These are phyloP conservation scores for Bjerkandera adusta DNA, from an alignment of 1,284 basidiomycete genomes.

Conservation along the genomic window DNA sequence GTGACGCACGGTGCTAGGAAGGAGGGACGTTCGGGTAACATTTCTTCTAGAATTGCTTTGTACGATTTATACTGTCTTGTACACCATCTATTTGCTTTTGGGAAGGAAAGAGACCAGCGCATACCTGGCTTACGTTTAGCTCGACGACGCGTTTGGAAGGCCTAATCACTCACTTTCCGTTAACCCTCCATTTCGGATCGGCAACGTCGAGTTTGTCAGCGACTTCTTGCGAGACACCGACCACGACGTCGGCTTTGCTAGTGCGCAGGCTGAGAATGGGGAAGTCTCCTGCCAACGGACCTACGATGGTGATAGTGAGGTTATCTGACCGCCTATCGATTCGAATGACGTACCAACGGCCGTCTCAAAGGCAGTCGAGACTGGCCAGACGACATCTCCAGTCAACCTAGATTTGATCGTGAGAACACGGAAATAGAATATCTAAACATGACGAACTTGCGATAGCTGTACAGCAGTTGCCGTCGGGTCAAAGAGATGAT, in stretches of 20 bases:
- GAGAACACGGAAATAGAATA: too few species aligned
- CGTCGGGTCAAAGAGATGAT: neutral
- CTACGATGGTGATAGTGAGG: slow-evolving; percentile 43
- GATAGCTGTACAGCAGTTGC: slow-evolving; percentile 51
- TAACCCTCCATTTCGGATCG: slow-evolving; percentile 77
- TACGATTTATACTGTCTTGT: neutral
- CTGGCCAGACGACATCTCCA: slow-evolving; percentile 88
- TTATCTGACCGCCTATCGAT: neutral
- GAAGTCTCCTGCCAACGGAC: slow-evolving; percentile 78
- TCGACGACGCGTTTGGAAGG: neutral
- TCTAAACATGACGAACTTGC: slow-evolving; percentile 56
- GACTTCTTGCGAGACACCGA: slow-evolving; percentile 67
- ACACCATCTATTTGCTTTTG: slow-evolving; percentile 5
- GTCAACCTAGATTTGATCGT: slow-evolving; percentile 87
- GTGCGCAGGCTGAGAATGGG: slow-evolving; percentile 86
- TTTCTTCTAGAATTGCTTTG: neutral
- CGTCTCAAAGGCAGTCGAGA: slow-evolving; percentile 73
- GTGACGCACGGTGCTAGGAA: too few species aligned
- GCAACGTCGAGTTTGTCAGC: slow-evolving; percentile 66
- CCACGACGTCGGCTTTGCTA: slow-evolving; percentile 95
- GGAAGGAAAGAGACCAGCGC: slow-evolving; percentile 45
- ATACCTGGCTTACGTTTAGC: slow-evolving; percentile 33
- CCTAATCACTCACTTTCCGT: slow-evolving; percentile 64
- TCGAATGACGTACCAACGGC: slow-evolving; percentile 64
- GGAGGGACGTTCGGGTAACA: too few species aligned